phyloP scores from a whole-genome alignment of 768 basidiomycete genomes.

The Fomitopsis pulvina region DNA sequence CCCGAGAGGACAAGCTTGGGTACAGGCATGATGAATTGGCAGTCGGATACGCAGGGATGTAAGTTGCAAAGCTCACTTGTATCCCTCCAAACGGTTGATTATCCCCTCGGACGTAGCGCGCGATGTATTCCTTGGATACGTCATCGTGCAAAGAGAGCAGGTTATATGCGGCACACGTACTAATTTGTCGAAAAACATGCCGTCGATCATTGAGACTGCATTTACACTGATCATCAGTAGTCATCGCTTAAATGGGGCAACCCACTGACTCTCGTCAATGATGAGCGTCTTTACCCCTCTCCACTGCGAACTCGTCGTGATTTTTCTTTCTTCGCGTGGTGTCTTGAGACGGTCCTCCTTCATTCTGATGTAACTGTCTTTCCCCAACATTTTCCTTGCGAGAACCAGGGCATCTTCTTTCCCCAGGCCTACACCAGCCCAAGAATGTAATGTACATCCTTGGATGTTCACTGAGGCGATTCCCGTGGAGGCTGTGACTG shows the following conservation, averaged over 20 bases:
- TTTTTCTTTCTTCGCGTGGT: neutral
- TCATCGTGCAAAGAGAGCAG: slow-evolving; percentile 4
- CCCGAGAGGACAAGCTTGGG: slow-evolving; percentile 84
- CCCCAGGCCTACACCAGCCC: slow-evolving; percentile 78
- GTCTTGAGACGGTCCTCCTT: too few relatives aligned
- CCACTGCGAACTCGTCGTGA: slow-evolving; percentile 59
- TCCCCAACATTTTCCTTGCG: slow-evolving; percentile 44
- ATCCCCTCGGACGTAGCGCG: slow-evolving; percentile 45
- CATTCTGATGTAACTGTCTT: slow-evolving; percentile 15
- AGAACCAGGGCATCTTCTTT: slow-evolving; percentile 47
- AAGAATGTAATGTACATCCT: slow-evolving; percentile 74
- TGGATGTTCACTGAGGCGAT: slow-evolving; percentile 82
- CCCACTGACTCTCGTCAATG: slow-evolving; percentile 68
- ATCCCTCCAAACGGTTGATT: slow-evolving; percentile 76
- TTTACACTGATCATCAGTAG: slow-evolving; percentile 17
- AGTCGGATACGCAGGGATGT: neutral
- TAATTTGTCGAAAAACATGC: slow-evolving; percentile 73
- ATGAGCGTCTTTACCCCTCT: slow-evolving; percentile 55
- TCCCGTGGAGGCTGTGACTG: slow-evolving; percentile 74
- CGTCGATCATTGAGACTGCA: slow-evolving; percentile 88
- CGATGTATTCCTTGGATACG: slow-evolving; percentile 51
- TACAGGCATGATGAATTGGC: neutral
- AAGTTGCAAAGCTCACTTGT: slow-evolving; percentile 40
- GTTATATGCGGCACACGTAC: slow-evolving; percentile 27
- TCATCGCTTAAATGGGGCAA: neutral